Evolutionary conservation across 2,329 filamentous ascomycete genomes (phyloP), one percentile per base, ranked within the genome.

Genomic region (Emergomyces africanus): DNA sequence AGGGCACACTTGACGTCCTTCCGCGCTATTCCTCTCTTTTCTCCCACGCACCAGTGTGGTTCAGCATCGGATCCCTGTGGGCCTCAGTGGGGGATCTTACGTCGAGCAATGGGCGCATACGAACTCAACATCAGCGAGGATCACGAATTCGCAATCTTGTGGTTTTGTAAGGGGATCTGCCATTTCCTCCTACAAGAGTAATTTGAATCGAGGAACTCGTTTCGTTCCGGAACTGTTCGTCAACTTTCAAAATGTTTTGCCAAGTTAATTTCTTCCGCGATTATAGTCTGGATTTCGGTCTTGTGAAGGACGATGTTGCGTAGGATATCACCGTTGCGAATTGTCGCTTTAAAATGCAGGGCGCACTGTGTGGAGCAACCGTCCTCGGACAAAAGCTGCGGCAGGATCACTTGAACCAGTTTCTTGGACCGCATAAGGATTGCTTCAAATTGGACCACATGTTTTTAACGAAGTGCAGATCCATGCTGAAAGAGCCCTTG

Each of bases 51-150:
- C 54, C 48, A 20, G 28, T 60, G 12, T 53, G 35, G 54, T 60
- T 60, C 59, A 60, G 57, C 54, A 23, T 60, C n/a, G 59, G 59
- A 12, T 60, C 54, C 23, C 59, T 60, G 18, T 57, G 54, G 54
- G 54, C 59, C 3, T 53, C 12, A 39, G 48, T 57, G 10, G 59
- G 54, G 1, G 54, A 57, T 25, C 18, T 41, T 35, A n/a, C 54
- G 41, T 51, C 54, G 54, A 46, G 54, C 59, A 30, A 46, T 28
- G 10, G 54, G 57, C n/a, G 59, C 59, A 15, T 60, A 57, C 48
- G 59, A 60, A 10, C 33, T 57, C 10, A 57, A 54, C 25, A 42
- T 39, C 20, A 51, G 37, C 25, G 58, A 59, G 23, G 58, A 59
- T 39, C 44, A 15, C 15, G 39, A 41, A 30, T 50, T 59, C 42